Evolutionary conservation across 2,329 filamentous ascomycete species (phyloP).

Genomic region (Lasiodiplodia theobromae): DNA sequence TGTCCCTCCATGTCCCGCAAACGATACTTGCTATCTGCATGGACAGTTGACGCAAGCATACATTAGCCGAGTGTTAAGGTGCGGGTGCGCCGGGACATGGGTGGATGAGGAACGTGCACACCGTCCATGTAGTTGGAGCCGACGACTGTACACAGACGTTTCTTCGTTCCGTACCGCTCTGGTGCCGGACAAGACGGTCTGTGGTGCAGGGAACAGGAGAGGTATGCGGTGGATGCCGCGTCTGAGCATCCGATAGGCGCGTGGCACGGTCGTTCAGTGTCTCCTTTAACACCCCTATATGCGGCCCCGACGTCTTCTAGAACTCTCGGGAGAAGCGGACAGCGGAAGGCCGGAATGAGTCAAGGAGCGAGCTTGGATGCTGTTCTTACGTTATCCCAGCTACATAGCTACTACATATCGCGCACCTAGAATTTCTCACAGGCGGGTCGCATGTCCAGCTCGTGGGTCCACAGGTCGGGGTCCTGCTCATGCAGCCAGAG

Average conservation of each 20-base stretch:
- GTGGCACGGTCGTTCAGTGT: background rate
- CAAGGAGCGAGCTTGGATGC: background rate
- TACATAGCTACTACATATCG: background rate
- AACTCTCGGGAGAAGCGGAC: background rate
- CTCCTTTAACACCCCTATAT: slow-evolving; percentile 3
- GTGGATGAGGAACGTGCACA: slow-evolving; percentile 8
- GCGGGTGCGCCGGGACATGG: background rate
- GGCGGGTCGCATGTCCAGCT: slow-evolving; percentile 60
- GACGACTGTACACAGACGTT: slow-evolving; percentile 10
- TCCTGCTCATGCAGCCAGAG: slow-evolving; percentile 58
- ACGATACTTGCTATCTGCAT: background rate
- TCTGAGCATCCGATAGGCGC: slow-evolving; percentile 4
- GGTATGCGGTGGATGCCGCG: slow-evolving; percentile 16
- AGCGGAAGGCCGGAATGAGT: background rate
- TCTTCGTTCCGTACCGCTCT: slow-evolving; percentile 19
- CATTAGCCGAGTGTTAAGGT: background rate
- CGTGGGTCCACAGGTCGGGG: slow-evolving; percentile 60
- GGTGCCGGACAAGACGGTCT: background rate
- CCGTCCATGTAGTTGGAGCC: slow-evolving; percentile 6
- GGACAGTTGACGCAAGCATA: background rate
- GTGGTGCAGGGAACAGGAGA: slow-evolving; percentile 11
- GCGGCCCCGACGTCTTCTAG: slow-evolving; percentile 15
- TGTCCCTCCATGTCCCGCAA: background rate
- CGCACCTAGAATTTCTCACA: slow-evolving; percentile 54
- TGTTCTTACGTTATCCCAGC: background rate